Base-by-base conservation (phyloP, 805 yeast species). In the Nakazawaea sp. region DNA sequence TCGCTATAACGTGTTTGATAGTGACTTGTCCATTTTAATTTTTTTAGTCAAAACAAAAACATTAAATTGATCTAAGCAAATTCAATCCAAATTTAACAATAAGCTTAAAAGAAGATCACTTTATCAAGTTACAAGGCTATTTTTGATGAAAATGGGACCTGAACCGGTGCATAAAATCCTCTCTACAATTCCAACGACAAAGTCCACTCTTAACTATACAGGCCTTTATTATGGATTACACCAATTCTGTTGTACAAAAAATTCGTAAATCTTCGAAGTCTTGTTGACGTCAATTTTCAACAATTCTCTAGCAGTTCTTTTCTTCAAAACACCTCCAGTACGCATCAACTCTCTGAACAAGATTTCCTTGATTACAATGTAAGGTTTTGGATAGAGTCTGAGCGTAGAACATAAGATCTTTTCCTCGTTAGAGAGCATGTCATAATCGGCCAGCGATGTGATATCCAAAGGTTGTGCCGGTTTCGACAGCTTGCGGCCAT, bases 221-320 rank as follows among this genome's bases (percentile, higher is more conserved):
- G n/a, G n/a, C n/a, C n/a, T n/a, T n/a, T n/a, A n/a, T 25, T 18
- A 39, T 27, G 37, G 35, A 7, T 35, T 51, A 52, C 78, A 74
- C 98, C 98, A 92, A 41, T 86, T 84, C 70, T 92, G 96, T 42
- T 79, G 77, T 43, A 83, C 85, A 58, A 92, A 92, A 53, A 92
- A 92, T 53, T 92, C 97, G 59, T 84, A 92, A 35, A 92, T 82
- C 55, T 81, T 78, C 18, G 85, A 79, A 2, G 95, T 86, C 56
- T 90, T 92, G 46, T 75, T 71, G 12, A 88, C 82, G 53, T 92
- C 98, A 38, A 92, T 78, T 51, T 86, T 83, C 43, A 86, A 62
- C 40, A 87, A 62, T 41, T 83, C 96, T 48, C 88, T 71, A n/a
- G 95, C 92, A 13, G 81, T 79, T 51, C 85, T 81, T 60, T 84